These are phyloP conservation scores for Annulohypoxylon nitens DNA, from an alignment of 495 filamentous ascomycete genomes.

Conservation along the genomic window DNA sequence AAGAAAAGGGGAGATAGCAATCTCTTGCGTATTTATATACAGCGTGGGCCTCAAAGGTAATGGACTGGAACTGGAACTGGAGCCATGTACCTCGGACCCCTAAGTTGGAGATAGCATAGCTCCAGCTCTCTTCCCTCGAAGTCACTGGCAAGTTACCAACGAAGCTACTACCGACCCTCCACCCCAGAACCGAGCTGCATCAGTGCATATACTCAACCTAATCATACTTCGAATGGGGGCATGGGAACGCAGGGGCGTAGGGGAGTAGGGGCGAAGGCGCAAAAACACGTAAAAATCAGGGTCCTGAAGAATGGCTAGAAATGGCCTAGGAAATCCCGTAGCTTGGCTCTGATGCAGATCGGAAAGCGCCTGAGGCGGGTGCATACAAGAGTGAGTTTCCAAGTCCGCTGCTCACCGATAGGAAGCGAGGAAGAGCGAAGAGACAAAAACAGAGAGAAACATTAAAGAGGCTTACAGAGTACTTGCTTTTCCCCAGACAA, in stretches of 20 bases:
- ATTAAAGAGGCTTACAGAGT: slow-evolving; percentile 2
- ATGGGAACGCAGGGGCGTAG: slow-evolving; percentile 39
- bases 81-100: slow-evolving; percentile 24
- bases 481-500: background rate
- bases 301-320: slow-evolving; percentile 13
- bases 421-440: background rate
- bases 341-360: slow-evolving; percentile 38
- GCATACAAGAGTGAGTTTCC: slow-evolving; percentile 7
- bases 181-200: slow-evolving; percentile 26
- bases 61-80: background rate
- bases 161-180: slow-evolving; percentile 41
- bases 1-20: slow-evolving; percentile 14
- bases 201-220: slow-evolving; percentile 18
- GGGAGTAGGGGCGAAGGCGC: slow-evolving; percentile 1
- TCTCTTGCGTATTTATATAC: slow-evolving; percentile 36
- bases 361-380: slow-evolving; percentile 47
- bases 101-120: slow-evolving; percentile 25
- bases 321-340: slow-evolving; percentile 3
- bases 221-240: slow-evolving; percentile 20
- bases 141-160: slow-evolving; percentile 15
- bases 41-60: background rate
- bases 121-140: background rate
- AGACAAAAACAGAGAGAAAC: background rate
- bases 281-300: slow-evolving; percentile 33
- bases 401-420: slow-evolving; percentile 39